phyloP scores from a whole-genome alignment of 2,329 filamentous ascomycete genomes.

The Plenodomus biglobosus region DNA sequence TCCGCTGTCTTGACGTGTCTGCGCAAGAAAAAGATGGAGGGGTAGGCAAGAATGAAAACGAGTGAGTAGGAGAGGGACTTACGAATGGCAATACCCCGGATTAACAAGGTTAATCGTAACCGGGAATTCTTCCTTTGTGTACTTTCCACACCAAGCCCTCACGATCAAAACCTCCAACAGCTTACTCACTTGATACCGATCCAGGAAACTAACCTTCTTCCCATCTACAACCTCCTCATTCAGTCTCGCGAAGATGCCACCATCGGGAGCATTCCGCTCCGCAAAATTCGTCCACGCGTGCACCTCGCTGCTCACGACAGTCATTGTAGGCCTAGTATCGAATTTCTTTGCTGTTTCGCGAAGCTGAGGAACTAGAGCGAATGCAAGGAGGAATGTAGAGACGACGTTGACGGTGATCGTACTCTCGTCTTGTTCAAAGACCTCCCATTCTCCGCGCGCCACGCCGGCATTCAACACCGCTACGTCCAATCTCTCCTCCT shows the following conservation, averaged over 20 bases:
- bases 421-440: conserved; percentile 33
- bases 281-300: conserved; percentile 31
- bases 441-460: conserved; percentile 23
- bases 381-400: conserved; percentile 42
- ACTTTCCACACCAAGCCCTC: conserved; percentile 23
- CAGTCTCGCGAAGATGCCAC: conserved; percentile 33
- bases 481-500: conserved; percentile 40
- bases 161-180: conserved; percentile 33
- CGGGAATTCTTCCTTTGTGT: conserved; percentile 17
- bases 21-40: no score
- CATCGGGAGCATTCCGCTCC: conserved; percentile 26
- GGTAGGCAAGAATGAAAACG: no score
- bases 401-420: conserved; percentile 47
- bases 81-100: conserved; percentile 41
- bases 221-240: conserved; percentile 14
- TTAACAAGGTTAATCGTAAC: conserved; percentile 39
- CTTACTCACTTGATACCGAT: conserved; percentile 36
- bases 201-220: conserved; percentile 10
- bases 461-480: conserved; percentile 47
- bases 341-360: conserved; percentile 23
- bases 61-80: conserved; percentile 6
- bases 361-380: conserved; percentile 33
- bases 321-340: conserved; percentile 31
- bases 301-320: conserved; percentile 37
- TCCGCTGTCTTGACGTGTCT: not conserved